Conservation (phyloP, 495 filamentous ascomycete species). For the Poronia punctata region DNA sequence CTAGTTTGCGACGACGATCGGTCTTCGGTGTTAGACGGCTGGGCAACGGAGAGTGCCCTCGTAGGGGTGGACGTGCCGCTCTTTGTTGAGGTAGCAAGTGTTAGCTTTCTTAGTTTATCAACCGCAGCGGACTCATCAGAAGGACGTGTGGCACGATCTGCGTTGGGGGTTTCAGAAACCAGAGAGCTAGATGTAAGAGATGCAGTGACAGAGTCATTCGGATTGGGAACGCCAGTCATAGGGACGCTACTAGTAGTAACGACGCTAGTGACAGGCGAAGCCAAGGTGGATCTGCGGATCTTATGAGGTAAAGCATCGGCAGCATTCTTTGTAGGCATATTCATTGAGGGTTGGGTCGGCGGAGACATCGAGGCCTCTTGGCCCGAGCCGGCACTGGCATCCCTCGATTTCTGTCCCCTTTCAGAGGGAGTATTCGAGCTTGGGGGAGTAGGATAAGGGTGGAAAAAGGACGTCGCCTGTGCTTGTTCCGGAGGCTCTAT, state of each 20-base stretch:
- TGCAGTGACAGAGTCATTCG: constrained; percentile 45
- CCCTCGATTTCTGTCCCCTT: constrained; percentile 40
- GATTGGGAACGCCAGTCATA: constrained; percentile 71
- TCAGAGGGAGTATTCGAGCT: constrained; percentile 49
- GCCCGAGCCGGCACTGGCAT: constrained; percentile 38
- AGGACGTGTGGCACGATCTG: constrained; percentile 43
- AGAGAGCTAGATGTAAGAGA: constrained; percentile 52
- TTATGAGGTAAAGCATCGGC: constrained; percentile 35
- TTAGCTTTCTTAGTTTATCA: constrained; percentile 80
- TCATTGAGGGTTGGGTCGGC: constrained; percentile 26
- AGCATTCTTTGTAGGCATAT: constrained; percentile 29
- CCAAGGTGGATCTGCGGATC: constrained; percentile 40
- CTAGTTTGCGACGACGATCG: constrained; percentile 34
- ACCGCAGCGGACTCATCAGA: constrained; percentile 51
- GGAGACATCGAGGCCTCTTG: constrained; percentile 13
- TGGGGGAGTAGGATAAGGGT: constrained; percentile 53
- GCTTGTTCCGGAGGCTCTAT: constrained; percentile 27
- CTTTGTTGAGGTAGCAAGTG: constrained; percentile 71
- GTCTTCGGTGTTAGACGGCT: constrained; percentile 30
- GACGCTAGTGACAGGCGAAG: constrained; percentile 58
- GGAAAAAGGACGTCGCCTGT: constrained; percentile 27
- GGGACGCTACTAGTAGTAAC: constrained; percentile 59
- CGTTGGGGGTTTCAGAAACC: constrained; percentile 37
- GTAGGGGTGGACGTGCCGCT: constrained; percentile 85
- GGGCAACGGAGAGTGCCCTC: constrained; percentile 62